A percentile compares a stretch with the other conserved stretches of the same genome.
Evolutionary conservation across 805 yeast species (phyloP).

Genomic region (Wickerhamomyces chaumierensis): DNA sequence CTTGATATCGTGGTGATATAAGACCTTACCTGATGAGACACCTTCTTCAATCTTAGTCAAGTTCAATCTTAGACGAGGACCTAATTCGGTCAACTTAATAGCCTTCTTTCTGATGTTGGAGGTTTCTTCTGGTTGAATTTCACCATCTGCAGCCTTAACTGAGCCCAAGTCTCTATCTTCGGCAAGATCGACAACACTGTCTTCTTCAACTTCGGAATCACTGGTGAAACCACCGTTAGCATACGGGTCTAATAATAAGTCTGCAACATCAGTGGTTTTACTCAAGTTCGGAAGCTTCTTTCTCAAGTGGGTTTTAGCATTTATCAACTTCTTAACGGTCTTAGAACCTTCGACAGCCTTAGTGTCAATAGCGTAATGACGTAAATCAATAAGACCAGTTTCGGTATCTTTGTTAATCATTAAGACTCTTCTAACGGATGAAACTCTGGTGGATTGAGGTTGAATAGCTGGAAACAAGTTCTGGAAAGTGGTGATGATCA

Average conservation of each 20-base stretch:
- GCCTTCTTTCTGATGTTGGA: constrained; percentile 52
- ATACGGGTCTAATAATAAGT: constrained; percentile 73
- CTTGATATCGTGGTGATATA: constrained; percentile 63
- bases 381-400: constrained; percentile 65
- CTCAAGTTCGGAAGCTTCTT: constrained; percentile 24
- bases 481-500: constrained; percentile 83
- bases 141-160: constrained; percentile 5
- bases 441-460: constrained; percentile 69
- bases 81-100: constrained; percentile 82
- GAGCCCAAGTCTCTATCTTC: constrained; percentile 16
- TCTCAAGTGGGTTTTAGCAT: constrained; percentile 14
- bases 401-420: constrained; percentile 65
- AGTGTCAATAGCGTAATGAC: constrained; percentile 86
- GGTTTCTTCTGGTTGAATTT: constrained; percentile 12
- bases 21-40: constrained; percentile 75
- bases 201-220: constrained; percentile 92
- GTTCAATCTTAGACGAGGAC: constrained; percentile 75
- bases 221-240: constrained; percentile 74
- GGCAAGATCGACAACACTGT: constrained; percentile 58
- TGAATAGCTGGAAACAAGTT: constrained; percentile 92
- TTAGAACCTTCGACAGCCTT: constrained; percentile 57
- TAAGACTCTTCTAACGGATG: constrained; percentile 71
- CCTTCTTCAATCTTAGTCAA: constrained; percentile 88
- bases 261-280: constrained; percentile 65
- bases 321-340: constrained; percentile 15